phyloP scores from a whole-genome alignment of 2,329 filamentous ascomycete genomes.

The Colletotrichum theobromicola region DNA sequence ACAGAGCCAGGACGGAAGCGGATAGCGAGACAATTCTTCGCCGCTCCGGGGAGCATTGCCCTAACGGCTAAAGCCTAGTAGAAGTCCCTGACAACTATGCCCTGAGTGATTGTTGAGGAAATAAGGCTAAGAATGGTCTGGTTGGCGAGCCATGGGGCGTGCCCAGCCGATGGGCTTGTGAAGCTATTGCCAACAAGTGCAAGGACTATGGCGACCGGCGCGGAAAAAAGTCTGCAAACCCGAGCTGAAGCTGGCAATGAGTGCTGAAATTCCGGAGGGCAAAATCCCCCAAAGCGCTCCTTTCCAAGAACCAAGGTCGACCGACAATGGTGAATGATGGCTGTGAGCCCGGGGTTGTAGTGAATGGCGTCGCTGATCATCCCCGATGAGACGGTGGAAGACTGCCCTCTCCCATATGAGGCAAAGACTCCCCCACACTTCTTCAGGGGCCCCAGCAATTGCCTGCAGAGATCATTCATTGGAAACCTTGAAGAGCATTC shows the following conservation, averaged over 20 bases:
- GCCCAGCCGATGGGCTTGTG: neutral
- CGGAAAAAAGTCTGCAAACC: neutral
- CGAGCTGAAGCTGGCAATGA: neutral
- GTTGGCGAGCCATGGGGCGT: neutral
- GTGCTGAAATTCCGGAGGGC: neutral
- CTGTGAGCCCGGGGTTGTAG: neutral
- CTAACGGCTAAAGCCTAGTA: neutral
- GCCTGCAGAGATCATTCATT: slow-evolving; percentile 17
- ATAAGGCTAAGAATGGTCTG: neutral
- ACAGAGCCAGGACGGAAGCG: slow-evolving; percentile 14
- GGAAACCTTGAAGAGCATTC: neutral
- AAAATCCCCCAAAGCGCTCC: neutral
- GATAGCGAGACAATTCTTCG: neutral
- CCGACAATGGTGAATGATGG: neutral
- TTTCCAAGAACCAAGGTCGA: neutral
- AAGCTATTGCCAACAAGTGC: slow-evolving; percentile 9
- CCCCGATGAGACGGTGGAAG: slow-evolving; percentile 6
- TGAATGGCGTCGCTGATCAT: slow-evolving; percentile 14
- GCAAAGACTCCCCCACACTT: slow-evolving; percentile 12
- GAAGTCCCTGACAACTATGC: neutral
- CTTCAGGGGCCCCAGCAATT: slow-evolving; percentile 9
- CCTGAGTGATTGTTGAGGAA: neutral
- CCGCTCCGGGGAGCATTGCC: neutral
- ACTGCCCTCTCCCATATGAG: neutral
- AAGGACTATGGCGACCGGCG: neutral